phyloP scores from a whole-genome alignment of 192 early-diverging fungal species.

The Spizellomyces punctatus region DNA sequence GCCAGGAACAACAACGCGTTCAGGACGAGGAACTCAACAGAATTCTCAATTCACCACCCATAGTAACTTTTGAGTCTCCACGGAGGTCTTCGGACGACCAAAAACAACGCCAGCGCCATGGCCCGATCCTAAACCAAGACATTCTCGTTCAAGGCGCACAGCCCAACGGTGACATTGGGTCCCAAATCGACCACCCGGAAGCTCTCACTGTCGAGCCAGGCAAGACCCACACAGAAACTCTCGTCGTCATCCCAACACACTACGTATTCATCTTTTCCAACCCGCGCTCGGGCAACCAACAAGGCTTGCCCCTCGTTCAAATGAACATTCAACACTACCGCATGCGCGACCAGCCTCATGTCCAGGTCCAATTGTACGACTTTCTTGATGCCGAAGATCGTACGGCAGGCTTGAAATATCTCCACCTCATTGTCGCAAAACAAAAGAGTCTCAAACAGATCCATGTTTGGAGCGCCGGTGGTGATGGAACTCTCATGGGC shows the following conservation, averaged over 20 bases:
- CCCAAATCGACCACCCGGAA: background rate
- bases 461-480: constrained; percentile 78
- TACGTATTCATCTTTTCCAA: constrained; percentile 79
- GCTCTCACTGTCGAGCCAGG: background rate
- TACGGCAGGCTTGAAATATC: constrained; percentile 56
- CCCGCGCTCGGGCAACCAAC: constrained; percentile 72
- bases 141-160: background rate
- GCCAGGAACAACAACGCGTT: too few species aligned
- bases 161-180: background rate
- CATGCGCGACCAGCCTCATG: constrained; percentile 59
- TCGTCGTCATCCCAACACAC: constrained; percentile 45
- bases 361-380: constrained; percentile 76
- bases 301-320: constrained; percentile 60
- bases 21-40: too few species aligned
- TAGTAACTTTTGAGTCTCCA: too few species aligned
- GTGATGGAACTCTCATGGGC: constrained; percentile 75
- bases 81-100: too few species aligned
- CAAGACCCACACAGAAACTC: background rate
- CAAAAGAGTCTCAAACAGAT: constrained; percentile 50
- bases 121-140: background rate
- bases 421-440: constrained; percentile 55
- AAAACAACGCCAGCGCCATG: too few species aligned
- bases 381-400: constrained; percentile 62
- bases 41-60: too few species aligned
- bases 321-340: constrained; percentile 70